Evolutionary conservation across 306 rosid genomes (phyloP).

Genomic region (Sicyos baderoa): DNA sequence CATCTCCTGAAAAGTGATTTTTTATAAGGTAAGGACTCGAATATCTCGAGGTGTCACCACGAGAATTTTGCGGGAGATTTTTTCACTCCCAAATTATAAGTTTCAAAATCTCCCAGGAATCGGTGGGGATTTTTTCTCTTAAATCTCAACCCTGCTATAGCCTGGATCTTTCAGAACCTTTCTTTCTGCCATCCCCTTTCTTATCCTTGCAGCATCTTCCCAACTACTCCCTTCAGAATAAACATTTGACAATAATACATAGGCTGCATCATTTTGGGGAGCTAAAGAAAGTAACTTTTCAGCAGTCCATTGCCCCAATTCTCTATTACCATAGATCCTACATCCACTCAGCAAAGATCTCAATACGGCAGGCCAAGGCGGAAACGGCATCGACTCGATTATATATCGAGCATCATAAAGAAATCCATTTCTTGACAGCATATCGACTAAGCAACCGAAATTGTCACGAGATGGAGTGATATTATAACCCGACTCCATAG

Average conservation of each 20-base stretch:
- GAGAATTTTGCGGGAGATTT: background rate
- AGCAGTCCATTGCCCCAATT: slow-evolving; percentile 45
- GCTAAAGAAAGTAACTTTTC: slow-evolving; percentile 30
- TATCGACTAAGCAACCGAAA: slow-evolving; percentile 48
- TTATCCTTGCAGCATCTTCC: slow-evolving; percentile 42
- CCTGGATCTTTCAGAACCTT: slow-evolving; percentile 31
- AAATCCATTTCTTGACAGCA: slow-evolving; percentile 43
- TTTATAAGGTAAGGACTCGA: background rate
- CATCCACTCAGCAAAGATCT: slow-evolving; percentile 54
- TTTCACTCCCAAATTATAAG: background rate
- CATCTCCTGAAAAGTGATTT: background rate
- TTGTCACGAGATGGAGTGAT: slow-evolving; percentile 35
- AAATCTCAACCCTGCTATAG: slow-evolving; percentile 42
- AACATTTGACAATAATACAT: slow-evolving; percentile 34
- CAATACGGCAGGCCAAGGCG: slow-evolving; percentile 51
- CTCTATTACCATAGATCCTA: slow-evolving; percentile 39
- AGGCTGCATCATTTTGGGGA: slow-evolving; percentile 34
- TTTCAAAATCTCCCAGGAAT: background rate
- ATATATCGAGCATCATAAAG: slow-evolving; percentile 37
- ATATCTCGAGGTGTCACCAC: background rate
- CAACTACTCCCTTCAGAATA: slow-evolving; percentile 44
- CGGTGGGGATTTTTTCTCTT: slow-evolving; percentile 2
- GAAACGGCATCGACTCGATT: slow-evolving; percentile 42
- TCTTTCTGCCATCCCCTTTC: slow-evolving; percentile 29
- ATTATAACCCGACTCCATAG: slow-evolving; percentile 26